Percentiles rank a stretch among this genome's conserved stretches.
These are phyloP conservation scores for Asterella californica DNA, from an alignment of 225 moss, liverwort and hornwort species.

Conservation along the genomic window DNA sequence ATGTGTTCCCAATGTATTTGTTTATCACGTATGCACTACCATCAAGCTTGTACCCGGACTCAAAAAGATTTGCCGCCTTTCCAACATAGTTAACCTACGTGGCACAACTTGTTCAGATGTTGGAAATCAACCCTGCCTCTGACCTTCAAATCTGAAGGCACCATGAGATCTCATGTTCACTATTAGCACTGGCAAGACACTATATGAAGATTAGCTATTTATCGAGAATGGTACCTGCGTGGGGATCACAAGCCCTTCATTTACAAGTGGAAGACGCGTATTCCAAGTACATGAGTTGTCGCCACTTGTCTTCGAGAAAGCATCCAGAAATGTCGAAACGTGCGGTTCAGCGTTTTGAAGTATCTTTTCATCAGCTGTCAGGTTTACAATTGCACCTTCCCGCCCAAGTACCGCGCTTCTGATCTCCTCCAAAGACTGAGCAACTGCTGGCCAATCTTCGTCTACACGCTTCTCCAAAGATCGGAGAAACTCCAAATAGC, in stretches of 20 bases:
- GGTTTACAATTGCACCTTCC: slow-evolving; percentile 77
- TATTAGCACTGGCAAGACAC: neutral
- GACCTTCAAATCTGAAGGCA: neutral
- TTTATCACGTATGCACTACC: slow-evolving; percentile 92
- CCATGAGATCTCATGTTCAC: neutral
- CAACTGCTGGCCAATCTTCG: slow-evolving; percentile 85
- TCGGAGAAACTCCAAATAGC: slow-evolving; percentile 91
- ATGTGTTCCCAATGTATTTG: slow-evolving; percentile 91
- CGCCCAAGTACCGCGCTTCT: slow-evolving; percentile 69
- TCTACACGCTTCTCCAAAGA: slow-evolving; percentile 89
- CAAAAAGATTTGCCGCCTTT: slow-evolving; percentile 85
- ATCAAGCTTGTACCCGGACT: slow-evolving; percentile 79
- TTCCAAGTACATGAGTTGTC: slow-evolving; percentile 52
- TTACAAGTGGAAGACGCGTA: slow-evolving; percentile 50
- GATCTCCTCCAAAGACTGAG: slow-evolving; percentile 79
- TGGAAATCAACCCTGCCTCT: neutral
- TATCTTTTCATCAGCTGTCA: slow-evolving; percentile 85
- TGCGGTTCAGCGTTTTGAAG: slow-evolving; percentile 59
- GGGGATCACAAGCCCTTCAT: slow-evolving; percentile 90
- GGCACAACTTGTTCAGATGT: neutral
- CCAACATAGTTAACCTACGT: slow-evolving; percentile 94
- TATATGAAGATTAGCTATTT: neutral
- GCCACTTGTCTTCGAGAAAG: slow-evolving; percentile 59
- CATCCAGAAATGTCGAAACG: slow-evolving; percentile 67
- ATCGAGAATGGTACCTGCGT: slow-evolving; percentile 59